Conservation (phyloP, 805 yeast genomes). For the Yarrowia sp. region DNA sequence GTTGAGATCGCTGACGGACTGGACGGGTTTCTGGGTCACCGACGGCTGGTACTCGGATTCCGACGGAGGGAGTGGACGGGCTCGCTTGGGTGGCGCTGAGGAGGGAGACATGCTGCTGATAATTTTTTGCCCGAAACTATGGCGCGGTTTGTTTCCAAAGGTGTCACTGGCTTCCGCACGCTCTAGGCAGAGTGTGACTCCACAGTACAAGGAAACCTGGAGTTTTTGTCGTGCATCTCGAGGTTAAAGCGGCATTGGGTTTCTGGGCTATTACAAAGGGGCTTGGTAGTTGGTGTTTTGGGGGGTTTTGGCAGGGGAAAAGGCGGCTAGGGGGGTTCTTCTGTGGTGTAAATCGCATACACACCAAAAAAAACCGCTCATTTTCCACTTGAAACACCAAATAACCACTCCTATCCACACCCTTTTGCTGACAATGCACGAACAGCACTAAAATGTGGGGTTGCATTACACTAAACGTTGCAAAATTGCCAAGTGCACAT, state of each 20-base stretch:
- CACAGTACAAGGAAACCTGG: constrained; percentile 20
- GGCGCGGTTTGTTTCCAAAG: not conserved
- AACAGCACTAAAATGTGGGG: constrained; percentile 18
- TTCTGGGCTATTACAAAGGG: no score
- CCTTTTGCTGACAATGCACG: not conserved
- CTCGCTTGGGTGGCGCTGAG: not conserved
- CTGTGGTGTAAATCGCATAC: no score
- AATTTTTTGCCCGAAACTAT: not conserved
- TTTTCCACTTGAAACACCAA: no score
- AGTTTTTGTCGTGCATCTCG: constrained; percentile 1
- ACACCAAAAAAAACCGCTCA: no score
- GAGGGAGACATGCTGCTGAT: not conserved
- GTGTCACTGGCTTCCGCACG: not conserved
- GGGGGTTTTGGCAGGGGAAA: not conserved
- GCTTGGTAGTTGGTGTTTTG: no score
- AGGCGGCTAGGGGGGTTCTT: no score
- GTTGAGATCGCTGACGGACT: constrained; percentile 13
- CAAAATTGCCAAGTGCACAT: constrained; percentile 6
- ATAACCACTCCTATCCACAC: no score
- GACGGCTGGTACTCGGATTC: not conserved
- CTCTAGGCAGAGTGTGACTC: not conserved
- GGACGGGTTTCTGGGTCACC: constrained; percentile 5
- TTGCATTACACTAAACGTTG: constrained; percentile 12
- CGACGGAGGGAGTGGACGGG: not conserved
- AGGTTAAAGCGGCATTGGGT: not conserved